Evolutionary conservation across 2,329 filamentous ascomycete genomes (phyloP).

Genomic region (Neocatenulostroma microsporum): DNA sequence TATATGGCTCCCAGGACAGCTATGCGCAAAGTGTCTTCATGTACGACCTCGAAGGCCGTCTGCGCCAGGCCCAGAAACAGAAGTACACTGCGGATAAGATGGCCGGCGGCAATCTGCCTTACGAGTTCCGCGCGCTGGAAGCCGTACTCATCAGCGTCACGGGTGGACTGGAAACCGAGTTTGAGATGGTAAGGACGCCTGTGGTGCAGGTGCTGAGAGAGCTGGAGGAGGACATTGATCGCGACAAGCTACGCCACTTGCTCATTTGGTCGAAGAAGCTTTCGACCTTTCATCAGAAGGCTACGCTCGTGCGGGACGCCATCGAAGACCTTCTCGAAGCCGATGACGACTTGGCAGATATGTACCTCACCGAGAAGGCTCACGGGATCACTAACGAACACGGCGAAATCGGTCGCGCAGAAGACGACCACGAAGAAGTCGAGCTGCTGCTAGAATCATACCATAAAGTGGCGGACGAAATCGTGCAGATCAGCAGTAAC

Average conservation of each 20-base stretch:
- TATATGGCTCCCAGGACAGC: conserved; percentile 87
- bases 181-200: conserved; percentile 84
- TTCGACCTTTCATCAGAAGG: conserved; percentile 95
- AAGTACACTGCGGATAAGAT: conserved; percentile 38
- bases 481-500: conserved; percentile 90
- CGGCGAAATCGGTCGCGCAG: no score
- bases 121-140: conserved; percentile 93
- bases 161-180: conserved; percentile 82
- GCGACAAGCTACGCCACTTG: conserved; percentile 82
- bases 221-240: conserved; percentile 91
- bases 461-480: conserved; percentile 95
- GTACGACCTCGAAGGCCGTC: conserved; percentile 89
- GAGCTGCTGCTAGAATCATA: conserved; percentile 97
- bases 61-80: conserved; percentile 64
- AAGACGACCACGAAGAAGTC: conserved; percentile 89
- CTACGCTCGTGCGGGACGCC: conserved; percentile 83
- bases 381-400: conserved; percentile 61
- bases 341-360: conserved; percentile 85
- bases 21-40: conserved; percentile 96
- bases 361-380: conserved; percentile 90
- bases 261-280: conserved; percentile 91
- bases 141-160: conserved; percentile 92
- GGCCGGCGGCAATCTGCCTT: conserved; percentile 58
- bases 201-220: conserved; percentile 83
- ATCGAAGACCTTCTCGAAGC: conserved; percentile 93